Evolutionary conservation across 306 rosid genomes (phyloP).

Genomic region (Sechiopsis laciniata): DNA sequence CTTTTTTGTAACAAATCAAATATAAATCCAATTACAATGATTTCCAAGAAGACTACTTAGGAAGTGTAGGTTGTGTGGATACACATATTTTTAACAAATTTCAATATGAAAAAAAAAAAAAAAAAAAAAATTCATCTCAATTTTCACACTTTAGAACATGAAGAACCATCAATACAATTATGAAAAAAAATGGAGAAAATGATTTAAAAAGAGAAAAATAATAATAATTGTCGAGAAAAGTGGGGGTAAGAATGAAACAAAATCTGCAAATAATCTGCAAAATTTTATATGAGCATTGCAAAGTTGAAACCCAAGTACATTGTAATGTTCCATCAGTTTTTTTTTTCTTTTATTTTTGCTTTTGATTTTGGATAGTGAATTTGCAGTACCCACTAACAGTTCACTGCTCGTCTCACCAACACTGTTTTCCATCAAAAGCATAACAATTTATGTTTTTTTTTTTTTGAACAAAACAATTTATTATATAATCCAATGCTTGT

Average conservation of each 20-base stretch:
- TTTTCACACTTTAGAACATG: too few species aligned
- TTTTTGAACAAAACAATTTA: too few species aligned
- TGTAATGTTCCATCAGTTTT: too few species aligned
- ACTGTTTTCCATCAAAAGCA: constrained; percentile 23
- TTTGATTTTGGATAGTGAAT: too few species aligned
- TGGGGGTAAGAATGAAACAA: constrained; percentile 16
- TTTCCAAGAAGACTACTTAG: background rate
- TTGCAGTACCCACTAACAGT: constrained; percentile 16
- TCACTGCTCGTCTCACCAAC: background rate
- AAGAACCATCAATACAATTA: background rate
- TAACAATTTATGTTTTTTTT: background rate
- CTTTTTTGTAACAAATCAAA: background rate
- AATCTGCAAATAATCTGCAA: constrained; percentile 17
- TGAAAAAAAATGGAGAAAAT: background rate
- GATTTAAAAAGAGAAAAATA: too few species aligned
- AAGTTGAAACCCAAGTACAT: constrained; percentile 19
- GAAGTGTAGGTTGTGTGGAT: background rate
- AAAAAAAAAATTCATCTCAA: too few species aligned
- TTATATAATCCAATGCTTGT: background rate
- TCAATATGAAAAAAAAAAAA: constrained; percentile 16
- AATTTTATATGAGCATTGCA: constrained; percentile 3
- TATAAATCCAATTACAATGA: background rate
- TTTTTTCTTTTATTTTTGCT: too few species aligned
- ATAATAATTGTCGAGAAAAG: background rate
- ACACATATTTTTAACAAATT: background rate